Evolutionary conservation across 108 stramenopile species (phyloP).

Genomic region (Nitzschia putrida): DNA sequence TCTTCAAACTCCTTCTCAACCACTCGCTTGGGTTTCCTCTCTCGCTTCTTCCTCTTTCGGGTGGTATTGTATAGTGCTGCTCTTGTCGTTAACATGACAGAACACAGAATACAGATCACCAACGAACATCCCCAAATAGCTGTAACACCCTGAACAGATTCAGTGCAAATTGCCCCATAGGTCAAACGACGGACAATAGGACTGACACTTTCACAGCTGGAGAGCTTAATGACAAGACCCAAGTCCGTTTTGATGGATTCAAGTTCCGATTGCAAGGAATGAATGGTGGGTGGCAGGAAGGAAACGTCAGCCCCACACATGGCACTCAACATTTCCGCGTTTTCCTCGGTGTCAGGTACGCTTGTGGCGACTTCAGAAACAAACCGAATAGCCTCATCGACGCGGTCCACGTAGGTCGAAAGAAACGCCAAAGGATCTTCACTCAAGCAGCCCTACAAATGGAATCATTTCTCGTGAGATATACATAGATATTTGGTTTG

Average conservation of each 20-base stretch:
- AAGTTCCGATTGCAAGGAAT: conserved; percentile 8
- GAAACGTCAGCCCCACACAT: conserved; percentile 29
- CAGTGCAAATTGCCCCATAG: conserved; percentile 45
- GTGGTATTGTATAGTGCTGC: conserved; percentile 53
- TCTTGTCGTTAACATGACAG: conserved; percentile 41
- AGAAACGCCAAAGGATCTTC: conserved; percentile 40
- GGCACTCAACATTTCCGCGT: conserved; percentile 12
- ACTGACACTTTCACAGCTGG: conserved; percentile 34
- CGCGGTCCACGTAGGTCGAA: conserved; percentile 10
- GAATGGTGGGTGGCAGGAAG: conserved; percentile 23
- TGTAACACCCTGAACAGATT: conserved; percentile 32
- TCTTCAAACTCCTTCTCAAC: conserved; percentile 51
- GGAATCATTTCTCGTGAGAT: not conserved
- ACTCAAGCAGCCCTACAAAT: conserved; percentile 37
- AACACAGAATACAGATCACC: conserved; percentile 35
- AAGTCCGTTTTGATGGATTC: conserved; percentile 16
- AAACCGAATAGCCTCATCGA: conserved; percentile 14
- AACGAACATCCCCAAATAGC: conserved; percentile 33
- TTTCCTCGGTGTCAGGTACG: not conserved
- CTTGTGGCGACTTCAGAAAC: conserved; percentile 15
- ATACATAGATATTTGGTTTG: not conserved
- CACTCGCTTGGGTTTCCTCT: conserved; percentile 30
- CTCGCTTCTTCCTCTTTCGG: conserved; percentile 23
- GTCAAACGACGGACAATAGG: conserved; percentile 39
- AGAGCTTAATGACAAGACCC: conserved; percentile 7